These are phyloP conservation scores for Chamaecyparis obtusa DNA, from an alignment of 75 land plant genomes.

Conservation along the genomic window DNA sequence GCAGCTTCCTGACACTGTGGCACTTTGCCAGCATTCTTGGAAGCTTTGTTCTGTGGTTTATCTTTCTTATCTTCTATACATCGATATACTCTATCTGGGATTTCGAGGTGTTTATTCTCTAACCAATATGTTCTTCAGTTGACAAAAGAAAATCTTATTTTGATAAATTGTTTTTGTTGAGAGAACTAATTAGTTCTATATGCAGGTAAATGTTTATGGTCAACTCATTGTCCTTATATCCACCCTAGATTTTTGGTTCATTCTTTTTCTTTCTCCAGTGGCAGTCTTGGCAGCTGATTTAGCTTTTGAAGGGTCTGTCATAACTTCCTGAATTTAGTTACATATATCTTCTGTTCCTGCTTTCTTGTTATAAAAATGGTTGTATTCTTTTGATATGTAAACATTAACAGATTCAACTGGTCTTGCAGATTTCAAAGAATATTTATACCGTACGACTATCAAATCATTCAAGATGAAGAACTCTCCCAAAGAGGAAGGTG, in stretches of 20 bases:
- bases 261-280: conserved; percentile 29
- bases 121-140: not conserved
- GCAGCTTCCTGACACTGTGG: conserved; percentile 41
- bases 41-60: conserved; percentile 43
- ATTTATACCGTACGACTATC: conserved; percentile 47
- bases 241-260: conserved; percentile 49
- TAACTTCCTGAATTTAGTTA: not conserved
- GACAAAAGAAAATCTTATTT: not conserved
- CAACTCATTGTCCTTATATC: conserved; percentile 35
- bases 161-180: not conserved
- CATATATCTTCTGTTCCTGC: not conserved
- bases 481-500: conserved; percentile 1
- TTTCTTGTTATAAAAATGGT: not conserved
- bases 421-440: conserved; percentile 37
- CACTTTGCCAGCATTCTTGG: conserved; percentile 42
- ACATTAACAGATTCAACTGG: not conserved
- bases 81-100: conserved; percentile 27
- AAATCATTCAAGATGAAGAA: conserved; percentile 36
- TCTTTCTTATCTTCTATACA: conserved; percentile 42
- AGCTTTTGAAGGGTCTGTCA: conserved; percentile 24
- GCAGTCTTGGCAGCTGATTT: conserved; percentile 36
- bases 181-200: not conserved
- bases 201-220: conserved; percentile 39
- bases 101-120: conserved; percentile 27
- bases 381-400: not conserved